phyloP scores from a whole-genome alignment of 2,329 filamentous ascomycete genomes.

The Fonsecaea pedrosoi region DNA sequence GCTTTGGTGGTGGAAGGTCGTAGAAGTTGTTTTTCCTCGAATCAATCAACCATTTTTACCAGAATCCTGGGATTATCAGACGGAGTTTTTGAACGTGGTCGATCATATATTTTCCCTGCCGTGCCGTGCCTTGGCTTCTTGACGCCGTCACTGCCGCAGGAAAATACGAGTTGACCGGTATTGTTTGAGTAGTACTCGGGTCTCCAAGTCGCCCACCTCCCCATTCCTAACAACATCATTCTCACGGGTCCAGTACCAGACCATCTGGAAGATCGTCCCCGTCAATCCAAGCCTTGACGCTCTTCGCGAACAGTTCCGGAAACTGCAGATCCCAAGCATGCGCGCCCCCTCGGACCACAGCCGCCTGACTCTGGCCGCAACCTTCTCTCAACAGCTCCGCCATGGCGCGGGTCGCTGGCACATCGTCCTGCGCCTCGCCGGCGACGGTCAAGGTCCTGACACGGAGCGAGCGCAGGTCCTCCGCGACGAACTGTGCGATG shows the following conservation, averaged over 20 bases:
- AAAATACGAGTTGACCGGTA: no score
- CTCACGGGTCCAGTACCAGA: neutral
- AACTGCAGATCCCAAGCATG: neutral
- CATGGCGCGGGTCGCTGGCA: neutral
- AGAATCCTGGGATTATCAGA: neutral
- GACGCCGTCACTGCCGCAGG: no score
- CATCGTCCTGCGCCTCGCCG: neutral
- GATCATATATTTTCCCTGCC: no score
- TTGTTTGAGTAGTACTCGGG: no score
- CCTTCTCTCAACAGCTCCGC: neutral
- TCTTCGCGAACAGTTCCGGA: neutral
- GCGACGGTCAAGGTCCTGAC: neutral
- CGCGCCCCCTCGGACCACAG: neutral
- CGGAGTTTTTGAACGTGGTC: neutral
- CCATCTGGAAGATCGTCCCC: neutral
- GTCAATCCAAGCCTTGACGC: neutral
- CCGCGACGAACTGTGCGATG: neutral
- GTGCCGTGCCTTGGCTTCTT: no score
- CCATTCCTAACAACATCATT: no score
- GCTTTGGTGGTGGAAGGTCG: neutral
- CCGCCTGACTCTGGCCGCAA: neutral
- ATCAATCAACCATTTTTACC: slow-evolving; percentile 1
- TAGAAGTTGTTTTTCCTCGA: neutral
- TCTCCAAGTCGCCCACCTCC: no score
- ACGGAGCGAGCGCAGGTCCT: neutral